A percentile compares a stretch with the other conserved stretches of the same genome.
phyloP scores from a whole-genome alignment of 2,329 filamentous ascomycete genomes.

The Trichoderma oligosporum region DNA sequence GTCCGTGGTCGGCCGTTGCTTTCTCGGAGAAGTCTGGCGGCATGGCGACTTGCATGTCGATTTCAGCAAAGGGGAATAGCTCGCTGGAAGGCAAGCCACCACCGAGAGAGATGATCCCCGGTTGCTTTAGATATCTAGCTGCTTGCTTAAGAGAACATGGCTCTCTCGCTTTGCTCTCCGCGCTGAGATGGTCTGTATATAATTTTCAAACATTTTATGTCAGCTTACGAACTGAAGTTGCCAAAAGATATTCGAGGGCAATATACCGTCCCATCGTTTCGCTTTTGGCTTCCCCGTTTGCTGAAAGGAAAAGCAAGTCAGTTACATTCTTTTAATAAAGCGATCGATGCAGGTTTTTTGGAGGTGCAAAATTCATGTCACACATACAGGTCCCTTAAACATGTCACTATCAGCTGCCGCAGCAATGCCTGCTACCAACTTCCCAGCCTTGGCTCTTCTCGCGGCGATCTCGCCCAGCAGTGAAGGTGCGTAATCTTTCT shows the following conservation, averaged over 20 bases:
- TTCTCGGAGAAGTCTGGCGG: constrained; percentile 67
- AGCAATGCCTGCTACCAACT: constrained; percentile 70
- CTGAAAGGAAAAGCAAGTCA: constrained; percentile 22
- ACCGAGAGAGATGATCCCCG: constrained; percentile 85
- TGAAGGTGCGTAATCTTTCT: constrained; percentile 25
- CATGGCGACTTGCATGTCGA: constrained; percentile 69
- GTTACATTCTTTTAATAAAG: neutral
- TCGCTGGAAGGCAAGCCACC: constrained; percentile 84
- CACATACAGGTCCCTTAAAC: constrained; percentile 70
- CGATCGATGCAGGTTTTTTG: neutral
- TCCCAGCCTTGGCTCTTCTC: constrained; percentile 63
- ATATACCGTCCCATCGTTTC: constrained; percentile 80
- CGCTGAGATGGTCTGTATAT: constrained; percentile 56
- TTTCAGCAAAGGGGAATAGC: constrained; percentile 85
- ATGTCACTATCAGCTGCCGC: constrained; percentile 73
- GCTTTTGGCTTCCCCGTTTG: constrained; percentile 65
- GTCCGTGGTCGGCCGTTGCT: constrained; percentile 58
- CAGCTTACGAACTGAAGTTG: neutral
- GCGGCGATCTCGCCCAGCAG: constrained; percentile 32
- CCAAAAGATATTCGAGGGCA: neutral
- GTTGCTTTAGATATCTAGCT: constrained; percentile 72
- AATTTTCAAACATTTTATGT: neutral
- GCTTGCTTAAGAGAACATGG: constrained; percentile 78
- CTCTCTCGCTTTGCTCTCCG: constrained; percentile 58
- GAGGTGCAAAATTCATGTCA: neutral